Base-by-base conservation (phyloP, 495 filamentous ascomycete species). In the Penicillium canescens region DNA sequence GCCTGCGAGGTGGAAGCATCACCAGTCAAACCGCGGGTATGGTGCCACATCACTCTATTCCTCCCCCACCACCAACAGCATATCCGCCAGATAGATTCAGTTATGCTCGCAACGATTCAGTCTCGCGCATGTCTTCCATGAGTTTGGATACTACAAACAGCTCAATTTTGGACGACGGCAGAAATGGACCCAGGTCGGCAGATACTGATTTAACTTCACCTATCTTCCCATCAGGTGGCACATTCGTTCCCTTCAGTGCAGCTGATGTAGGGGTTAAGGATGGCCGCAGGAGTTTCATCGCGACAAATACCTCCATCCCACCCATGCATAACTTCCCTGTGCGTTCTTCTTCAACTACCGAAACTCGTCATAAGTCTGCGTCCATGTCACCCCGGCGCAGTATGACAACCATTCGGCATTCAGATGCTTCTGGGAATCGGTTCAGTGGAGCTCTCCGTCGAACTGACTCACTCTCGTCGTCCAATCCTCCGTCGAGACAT, bases 71-170 rank as follows among this genome's bases (percentile, higher is more conserved):
- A 9, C 62, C 67, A 11, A 59, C 67, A 38, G 69, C 70, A 10
- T 76, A 69, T 49, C 66, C 60, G 10, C 59, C 59, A 6, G 66
- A 75, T 16, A 61, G 67, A 40, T 62, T 73, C 33, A 71, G 62
- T n/a, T 70, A 73, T 20, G 63, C 70, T 14, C 64, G 66, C 43
- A 77, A 78, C 40, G 66, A 72, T 45, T 77, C 71, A 11, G 43
- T 62, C 23, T 65, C 71, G 56, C 67, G 75, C 5, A 58, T 74
- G 21, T 79, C 78, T 3, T 74, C 69, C 0, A 65, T 73, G 47
- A 80, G 77, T 46, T 50, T 78, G 1, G 71, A 78, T 46, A 80
- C 76, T 7, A 76, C 71, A 1, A 70, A 78, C 50, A 81, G 77
- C 50, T 78, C 77, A 2, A 76, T 80, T 37, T 54, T 81, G n/a